Percentiles rank a stretch among this genome's conserved stretches.
phyloP scores from a whole-genome alignment of 768 basidiomycete species.

The Rhodotorula babjevae region DNA sequence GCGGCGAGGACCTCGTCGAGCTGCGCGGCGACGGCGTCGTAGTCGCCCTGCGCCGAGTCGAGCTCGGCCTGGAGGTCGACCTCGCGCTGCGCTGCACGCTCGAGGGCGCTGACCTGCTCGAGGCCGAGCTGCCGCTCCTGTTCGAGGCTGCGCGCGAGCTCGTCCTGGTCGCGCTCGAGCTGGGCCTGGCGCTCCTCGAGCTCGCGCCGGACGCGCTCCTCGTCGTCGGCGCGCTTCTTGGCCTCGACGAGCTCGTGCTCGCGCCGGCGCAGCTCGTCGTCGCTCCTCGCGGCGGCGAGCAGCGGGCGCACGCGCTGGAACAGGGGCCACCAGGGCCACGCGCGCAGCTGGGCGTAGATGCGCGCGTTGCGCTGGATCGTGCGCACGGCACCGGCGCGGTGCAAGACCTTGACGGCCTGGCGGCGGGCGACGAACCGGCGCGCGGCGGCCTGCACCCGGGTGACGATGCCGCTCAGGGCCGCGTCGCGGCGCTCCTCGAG shows the following conservation, averaged over 20 bases:
- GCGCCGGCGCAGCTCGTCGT: constrained; percentile 84
- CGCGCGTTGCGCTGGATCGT: constrained; percentile 92
- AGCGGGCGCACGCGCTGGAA: constrained; percentile 95
- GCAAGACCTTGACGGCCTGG: constrained; percentile 89
- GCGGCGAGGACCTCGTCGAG: constrained; percentile 50
- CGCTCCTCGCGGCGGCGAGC: constrained; percentile 82
- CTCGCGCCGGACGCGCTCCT: constrained; percentile 71
- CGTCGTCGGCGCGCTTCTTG: constrained; percentile 79
- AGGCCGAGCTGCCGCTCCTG: constrained; percentile 71
- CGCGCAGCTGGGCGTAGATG: constrained; percentile 77
- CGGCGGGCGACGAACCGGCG: constrained; percentile 79
- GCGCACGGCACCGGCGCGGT: constrained; percentile 81
- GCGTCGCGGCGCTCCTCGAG: constrained; percentile 87
- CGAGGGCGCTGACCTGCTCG: constrained; percentile 77
- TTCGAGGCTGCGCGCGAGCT: constrained; percentile 72
- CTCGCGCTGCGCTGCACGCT: constrained; percentile 79
- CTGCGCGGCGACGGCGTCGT: constrained; percentile 79
- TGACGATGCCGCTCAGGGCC: constrained; percentile 82
- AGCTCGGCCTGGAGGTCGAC: constrained; percentile 80
- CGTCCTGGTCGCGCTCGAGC: constrained; percentile 75
- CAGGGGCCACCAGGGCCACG: constrained; percentile 99
- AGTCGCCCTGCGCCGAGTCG: constrained; percentile 67
- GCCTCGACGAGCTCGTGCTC: constrained; percentile 73
- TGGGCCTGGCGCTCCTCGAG: constrained; percentile 75
- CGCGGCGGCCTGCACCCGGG: constrained; percentile 76